Conservation (phyloP, 352 stramenopile species). For the Phytophthora podocarpi region DNA sequence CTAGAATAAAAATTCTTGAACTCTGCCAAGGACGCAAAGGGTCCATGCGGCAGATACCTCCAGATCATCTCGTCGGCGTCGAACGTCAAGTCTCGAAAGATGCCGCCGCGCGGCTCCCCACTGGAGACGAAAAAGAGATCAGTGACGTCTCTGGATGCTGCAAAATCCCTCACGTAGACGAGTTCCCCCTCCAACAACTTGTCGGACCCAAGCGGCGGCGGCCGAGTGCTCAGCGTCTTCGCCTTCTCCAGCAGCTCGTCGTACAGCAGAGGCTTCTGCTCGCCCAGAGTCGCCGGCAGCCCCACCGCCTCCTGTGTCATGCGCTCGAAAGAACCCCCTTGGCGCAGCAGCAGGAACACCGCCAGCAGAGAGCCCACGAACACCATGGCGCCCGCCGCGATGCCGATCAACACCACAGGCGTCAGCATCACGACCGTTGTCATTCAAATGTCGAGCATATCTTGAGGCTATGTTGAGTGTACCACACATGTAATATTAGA, state of each 20-base stretch:
- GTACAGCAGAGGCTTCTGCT: constrained; percentile 87
- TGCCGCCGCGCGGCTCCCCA: constrained; percentile 46
- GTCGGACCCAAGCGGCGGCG: constrained; percentile 34
- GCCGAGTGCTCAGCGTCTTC: constrained; percentile 37
- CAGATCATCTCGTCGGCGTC: constrained; percentile 85
- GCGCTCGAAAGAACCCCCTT: constrained; percentile 88
- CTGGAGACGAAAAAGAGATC: constrained; percentile 56
- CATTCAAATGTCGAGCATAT: background rate
- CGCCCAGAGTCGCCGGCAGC: constrained; percentile 54
- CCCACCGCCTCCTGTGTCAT: constrained; percentile 83
- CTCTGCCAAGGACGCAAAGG: constrained; percentile 45
- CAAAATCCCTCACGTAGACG: constrained; percentile 59
- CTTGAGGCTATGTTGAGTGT: constrained; percentile 17
- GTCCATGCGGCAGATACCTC: constrained; percentile 67
- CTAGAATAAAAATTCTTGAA: constrained; percentile 51
- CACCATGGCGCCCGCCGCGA: constrained; percentile 81
- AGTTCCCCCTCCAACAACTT: constrained; percentile 39
- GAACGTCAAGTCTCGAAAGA: constrained; percentile 66
- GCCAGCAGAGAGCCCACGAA: constrained; percentile 83
- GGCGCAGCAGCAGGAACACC: constrained; percentile 84
- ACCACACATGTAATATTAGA: background rate
- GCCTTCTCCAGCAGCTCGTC: constrained; percentile 79
- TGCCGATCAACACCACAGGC: constrained; percentile 65
- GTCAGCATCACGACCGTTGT: constrained; percentile 49
- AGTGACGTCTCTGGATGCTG: constrained; percentile 22